Evolutionary conservation across 805 yeast species (phyloP), one percentile per base, ranked within the genome.

Genomic region (Spathaspora girioi): DNA sequence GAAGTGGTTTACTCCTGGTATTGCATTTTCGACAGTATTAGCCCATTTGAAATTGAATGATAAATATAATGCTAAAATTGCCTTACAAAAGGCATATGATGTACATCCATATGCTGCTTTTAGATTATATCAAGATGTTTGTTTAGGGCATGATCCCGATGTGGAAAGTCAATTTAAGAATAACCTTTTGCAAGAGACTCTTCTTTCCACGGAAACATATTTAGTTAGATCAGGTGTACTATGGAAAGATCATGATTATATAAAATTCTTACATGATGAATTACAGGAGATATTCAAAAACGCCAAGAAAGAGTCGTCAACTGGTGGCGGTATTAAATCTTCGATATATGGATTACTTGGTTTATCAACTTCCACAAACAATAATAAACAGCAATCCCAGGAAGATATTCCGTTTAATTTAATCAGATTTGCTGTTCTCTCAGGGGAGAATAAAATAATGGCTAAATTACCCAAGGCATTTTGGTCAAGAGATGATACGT

Each of bases 1-100:
- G 11, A 80, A 78, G 55, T 87, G 96, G 93, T 70, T 71, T 44
- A 86, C 91, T 1, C 87, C 94, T 0, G 87, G 91, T 0, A 63
- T 90, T 27, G 82, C 84, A 1, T 83, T 82, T 59, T 85, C 93
- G 1, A 64, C 76, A 4, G 87, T 83, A 0, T 68, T 87, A 49
- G 89, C 94, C n/a, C 70, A 80, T 51, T 69, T 82, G 52, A 67
- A 73, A 32, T 56, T 78, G 12, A 75, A 69, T 3, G 67, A 76
- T 32, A 48, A 56, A 14, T 70, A 64, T 0, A 63, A 66, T 5
- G 96, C 96, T 0, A 68, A 61, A 41, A 52, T 54, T 0, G 77
- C 78, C 14, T 67, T 89, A 51, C 55, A 60, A 38, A 59, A 54
- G 17, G 91, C 93, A 0, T 83, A 77, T 56, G 56, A 67, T 10